Percentiles rank a stretch among this genome's conserved stretches.
Evolutionary conservation across 169 alveolate species (phyloP).

Genomic region (Cryptosporidium canis): DNA sequence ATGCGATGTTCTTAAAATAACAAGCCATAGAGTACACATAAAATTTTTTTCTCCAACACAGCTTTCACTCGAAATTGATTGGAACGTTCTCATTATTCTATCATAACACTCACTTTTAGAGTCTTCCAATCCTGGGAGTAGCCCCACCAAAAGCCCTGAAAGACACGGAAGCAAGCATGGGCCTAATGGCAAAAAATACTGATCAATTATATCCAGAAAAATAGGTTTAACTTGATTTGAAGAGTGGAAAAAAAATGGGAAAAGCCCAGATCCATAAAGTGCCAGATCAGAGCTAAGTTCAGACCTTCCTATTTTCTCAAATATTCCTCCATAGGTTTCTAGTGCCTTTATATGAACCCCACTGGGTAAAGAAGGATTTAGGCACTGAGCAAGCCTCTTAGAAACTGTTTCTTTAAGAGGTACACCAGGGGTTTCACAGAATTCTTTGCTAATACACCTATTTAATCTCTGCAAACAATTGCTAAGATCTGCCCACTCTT

Average conservation of each 20-base stretch:
- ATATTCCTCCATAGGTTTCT: conserved; percentile 87
- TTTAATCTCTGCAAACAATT: conserved; percentile 86
- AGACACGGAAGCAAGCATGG: conserved; percentile 82
- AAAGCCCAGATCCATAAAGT: conserved; percentile 89
- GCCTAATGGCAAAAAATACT: conserved; percentile 86
- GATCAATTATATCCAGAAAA: conserved; percentile 85
- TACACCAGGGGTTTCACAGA: conserved; percentile 76
- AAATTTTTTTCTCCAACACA: conserved; percentile 83
- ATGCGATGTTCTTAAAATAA: conserved; percentile 80
- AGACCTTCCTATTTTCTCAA: conserved; percentile 84
- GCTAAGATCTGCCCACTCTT: conserved; percentile 94
- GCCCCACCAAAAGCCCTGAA: conserved; percentile 83
- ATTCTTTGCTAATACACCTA: conserved; percentile 81
- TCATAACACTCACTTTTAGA: conserved; percentile 81
- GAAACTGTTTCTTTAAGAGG: conserved; percentile 86
- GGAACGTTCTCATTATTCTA: conserved; percentile 74
- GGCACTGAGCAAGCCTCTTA: conserved; percentile 91
- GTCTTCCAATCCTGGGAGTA: conserved; percentile 87
- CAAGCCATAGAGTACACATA: conserved; percentile 85
- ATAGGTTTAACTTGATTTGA: conserved; percentile 87
- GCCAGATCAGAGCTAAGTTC: conserved; percentile 88
- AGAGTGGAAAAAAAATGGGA: conserved; percentile 90
- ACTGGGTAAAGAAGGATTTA: conserved; percentile 90
- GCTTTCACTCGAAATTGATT: conserved; percentile 78
- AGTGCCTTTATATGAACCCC: conserved; percentile 92